Evolutionary conservation across 768 basidiomycete species (phyloP).

Genomic region (Russula emetica): DNA sequence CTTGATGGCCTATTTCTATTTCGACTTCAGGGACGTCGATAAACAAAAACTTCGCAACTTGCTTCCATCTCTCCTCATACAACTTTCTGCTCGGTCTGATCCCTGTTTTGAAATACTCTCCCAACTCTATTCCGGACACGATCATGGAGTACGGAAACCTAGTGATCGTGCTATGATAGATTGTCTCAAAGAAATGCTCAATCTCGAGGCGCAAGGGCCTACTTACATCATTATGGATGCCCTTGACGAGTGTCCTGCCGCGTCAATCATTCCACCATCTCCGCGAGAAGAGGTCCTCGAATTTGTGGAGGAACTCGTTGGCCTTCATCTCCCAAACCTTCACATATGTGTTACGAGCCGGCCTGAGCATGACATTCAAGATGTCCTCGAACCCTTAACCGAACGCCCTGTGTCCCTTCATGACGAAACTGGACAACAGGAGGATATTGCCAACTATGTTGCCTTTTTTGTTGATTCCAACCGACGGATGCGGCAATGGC

Average conservation of each 20-base stretch:
- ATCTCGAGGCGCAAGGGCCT: not conserved
- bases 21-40: slow-evolving; percentile 4
- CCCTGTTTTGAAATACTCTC: not conserved
- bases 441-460: slow-evolving; percentile 5
- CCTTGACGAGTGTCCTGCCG: slow-evolving; percentile 9
- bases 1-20: slow-evolving; percentile 10
- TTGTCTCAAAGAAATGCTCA: slow-evolving; percentile 14
- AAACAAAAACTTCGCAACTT: slow-evolving; percentile 8
- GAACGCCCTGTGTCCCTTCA: not conserved
- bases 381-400: not conserved
- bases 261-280: slow-evolving; percentile 2
- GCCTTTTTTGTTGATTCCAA: slow-evolving; percentile 3
- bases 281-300: slow-evolving; percentile 7
- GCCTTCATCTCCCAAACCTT: not conserved
- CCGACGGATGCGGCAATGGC: slow-evolving; percentile 5
- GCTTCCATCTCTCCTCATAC: slow-evolving; percentile 12
- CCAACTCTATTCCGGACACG: not conserved
- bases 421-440: slow-evolving; percentile 1
- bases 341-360: slow-evolving; percentile 17
- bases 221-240: slow-evolving; percentile 16
- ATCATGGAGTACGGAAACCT: not conserved
- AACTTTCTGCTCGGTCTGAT: not conserved
- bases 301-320: slow-evolving; percentile 3
- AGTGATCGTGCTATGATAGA: not conserved
- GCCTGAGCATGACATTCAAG: slow-evolving; percentile 10